Evolutionary conservation across 208 protist species (phyloP).

Genomic region (Tritrichomonas musculus): DNA sequence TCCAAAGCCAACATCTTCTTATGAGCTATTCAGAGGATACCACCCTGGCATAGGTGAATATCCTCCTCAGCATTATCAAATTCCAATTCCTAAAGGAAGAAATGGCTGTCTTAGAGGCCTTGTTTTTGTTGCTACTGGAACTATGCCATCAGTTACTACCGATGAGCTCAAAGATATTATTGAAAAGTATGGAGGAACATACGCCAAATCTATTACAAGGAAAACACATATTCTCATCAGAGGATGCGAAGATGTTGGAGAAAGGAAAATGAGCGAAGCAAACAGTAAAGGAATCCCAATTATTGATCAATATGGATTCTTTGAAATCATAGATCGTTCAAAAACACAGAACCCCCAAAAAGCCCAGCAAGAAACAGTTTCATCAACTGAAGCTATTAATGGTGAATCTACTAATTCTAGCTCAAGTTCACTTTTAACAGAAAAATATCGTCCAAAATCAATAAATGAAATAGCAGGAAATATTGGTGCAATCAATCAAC

Average conservation of each 20-base stretch:
- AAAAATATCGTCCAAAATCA: neutral
- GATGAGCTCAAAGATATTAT: neutral
- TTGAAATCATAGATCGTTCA: neutral
- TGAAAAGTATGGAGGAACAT: slow-evolving; percentile 6
- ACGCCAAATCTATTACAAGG: neutral
- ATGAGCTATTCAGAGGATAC: neutral
- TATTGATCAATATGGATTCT: neutral
- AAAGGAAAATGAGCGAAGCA: neutral
- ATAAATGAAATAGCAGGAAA: neutral
- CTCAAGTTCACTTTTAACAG: neutral
- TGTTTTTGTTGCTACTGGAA: neutral
- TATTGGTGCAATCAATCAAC: neutral
- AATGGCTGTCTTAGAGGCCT: neutral
- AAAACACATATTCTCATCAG: neutral
- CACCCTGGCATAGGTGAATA: neutral
- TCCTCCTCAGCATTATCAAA: neutral
- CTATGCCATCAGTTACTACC: neutral
- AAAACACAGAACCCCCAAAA: neutral
- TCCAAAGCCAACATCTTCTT: neutral
- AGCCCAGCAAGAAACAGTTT: neutral
- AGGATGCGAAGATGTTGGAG: neutral
- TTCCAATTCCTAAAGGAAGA: neutral
- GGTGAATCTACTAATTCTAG: neutral
- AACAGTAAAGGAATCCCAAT: neutral
- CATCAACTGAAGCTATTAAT: neutral